Evolutionary conservation across 2,329 filamentous ascomycete species (phyloP), one percentile per base, ranked within the genome.

Genomic region (Aureobasidium sp.): DNA sequence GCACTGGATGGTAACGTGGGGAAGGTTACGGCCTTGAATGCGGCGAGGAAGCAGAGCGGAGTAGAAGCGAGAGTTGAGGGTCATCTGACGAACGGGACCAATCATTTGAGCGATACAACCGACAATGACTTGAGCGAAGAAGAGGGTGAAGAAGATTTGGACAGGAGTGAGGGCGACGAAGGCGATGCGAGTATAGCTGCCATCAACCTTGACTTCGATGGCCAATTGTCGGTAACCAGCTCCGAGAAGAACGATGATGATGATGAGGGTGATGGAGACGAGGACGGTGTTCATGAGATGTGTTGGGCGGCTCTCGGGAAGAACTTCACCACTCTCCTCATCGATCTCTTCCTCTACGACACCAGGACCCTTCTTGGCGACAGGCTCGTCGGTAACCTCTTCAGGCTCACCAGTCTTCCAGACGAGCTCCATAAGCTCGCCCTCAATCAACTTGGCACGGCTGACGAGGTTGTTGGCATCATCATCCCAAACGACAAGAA

Each of bases 401-500:
- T 78, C 77, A 1, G 72, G 68, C 39, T 80, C 80, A 3, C 80
- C 81, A 2, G 79, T 78, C 71, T 84, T 84, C 88, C 88, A 91
- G 2, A 91, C 86, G 1, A 91, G 78, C 67, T 89, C 83, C 85
- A 91, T 90, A 47, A 93, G 78, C 71, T 91, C 87, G 3, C 83
- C 82, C 73, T 93, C 88, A 63, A 93, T 91, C 37, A 81, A 80
- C 69, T 86, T 85, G 48, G 88, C 89, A 61, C 89, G 80, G 61
- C 83, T 76, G 5, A 91, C 79, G 9, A 93, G 77, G 68, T 90
- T 85, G 61, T 87, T 78, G 0, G 89, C 83, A 61, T 92, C 88
- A 66, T 93, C 89, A 66, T 93, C 89, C 90, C 90, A 94, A 1
- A 93, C 88, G 1, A 93, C 78, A 1, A 94, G 77, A 5, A 92